phyloP scores from a whole-genome alignment of 1,284 basidiomycete species.

The Omphalotus olearius region DNA sequence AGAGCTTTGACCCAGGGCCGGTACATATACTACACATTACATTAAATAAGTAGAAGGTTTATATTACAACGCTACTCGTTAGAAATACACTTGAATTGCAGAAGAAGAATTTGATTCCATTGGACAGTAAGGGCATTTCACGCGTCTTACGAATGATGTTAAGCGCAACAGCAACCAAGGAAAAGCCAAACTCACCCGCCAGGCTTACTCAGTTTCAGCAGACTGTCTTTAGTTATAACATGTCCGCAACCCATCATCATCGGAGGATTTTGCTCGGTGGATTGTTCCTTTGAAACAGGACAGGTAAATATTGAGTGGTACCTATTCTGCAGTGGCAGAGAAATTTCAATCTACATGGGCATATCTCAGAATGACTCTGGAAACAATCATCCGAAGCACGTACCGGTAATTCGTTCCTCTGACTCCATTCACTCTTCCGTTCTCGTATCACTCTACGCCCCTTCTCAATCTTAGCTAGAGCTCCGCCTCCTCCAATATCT shows the following conservation, averaged over 20 bases:
- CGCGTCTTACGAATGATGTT: constrained; percentile 46
- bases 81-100: constrained; percentile 75
- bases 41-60: too few relatives aligned
- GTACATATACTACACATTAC: too few relatives aligned
- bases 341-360: constrained; percentile 82
- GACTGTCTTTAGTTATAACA: constrained; percentile 86
- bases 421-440: constrained; percentile 86
- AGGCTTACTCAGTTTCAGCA: constrained; percentile 82
- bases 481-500: constrained; percentile 88
- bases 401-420: constrained; percentile 88
- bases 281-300: constrained; percentile 96
- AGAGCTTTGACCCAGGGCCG: too few relatives aligned
- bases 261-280: constrained; percentile 89
- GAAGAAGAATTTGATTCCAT: constrained; percentile 55
- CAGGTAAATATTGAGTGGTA: constrained; percentile 98
- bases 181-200: constrained; percentile 53
- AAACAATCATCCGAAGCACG: constrained; percentile 22
- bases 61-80: too few relatives aligned
- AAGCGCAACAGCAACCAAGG: constrained; percentile 1
- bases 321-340: constrained; percentile 77
- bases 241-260: constrained; percentile 98
- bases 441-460: constrained; percentile 91
- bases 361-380: constrained; percentile 6
- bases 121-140: constrained; percentile 92
- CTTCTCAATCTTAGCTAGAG: constrained; percentile 87